Base-by-base conservation (phyloP, 176 grass and related monocot genomes). In the Avena insularis region DNA sequence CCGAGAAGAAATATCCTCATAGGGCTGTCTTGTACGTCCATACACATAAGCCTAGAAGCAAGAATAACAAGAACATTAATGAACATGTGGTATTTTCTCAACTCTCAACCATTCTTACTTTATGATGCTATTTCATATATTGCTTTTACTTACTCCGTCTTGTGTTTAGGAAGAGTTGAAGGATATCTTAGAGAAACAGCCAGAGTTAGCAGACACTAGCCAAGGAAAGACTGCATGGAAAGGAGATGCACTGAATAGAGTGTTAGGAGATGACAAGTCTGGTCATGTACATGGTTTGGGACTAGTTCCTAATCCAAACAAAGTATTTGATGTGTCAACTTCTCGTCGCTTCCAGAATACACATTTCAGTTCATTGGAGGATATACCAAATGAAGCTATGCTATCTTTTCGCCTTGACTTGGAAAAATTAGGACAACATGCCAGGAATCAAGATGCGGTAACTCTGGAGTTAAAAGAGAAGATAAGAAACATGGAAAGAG, bases 261-360 rank as follows among this genome's bases (percentile, higher is more conserved):
- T 82, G 64, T n/a, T 82, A 69, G 80, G 80, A 82, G 47, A 64
- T 15, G 63, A 82, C 2, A 82, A 82, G 80, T 65, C 48, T 55
- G 19, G 80, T 10, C 67, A 11, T 71, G 35, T 71, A 9, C 36
- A 71, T 71, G 67, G 67, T 9, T 43, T 71, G 35, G 67, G 67
- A 16, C 17, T 71, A 15, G 67, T 71, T 71, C 67, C 67, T 7
- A 33, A 69, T 38, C 65, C 65, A 15, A 15, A 69, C 16, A 38
- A 69, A 69, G 31, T 69, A 15, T 69, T 69, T 16, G 33, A 69
- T 38, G 31, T 23, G 12, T 19, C 65, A 65, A 38, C 65, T 15
- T 69, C 65, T 1, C 14, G 14, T 33, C 31, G 5, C 16, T 16
- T 69, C 33, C 5, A 69, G 33, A 14, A 69, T 69, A 23, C 6